A percentile compares a stretch with the other conserved stretches of the same genome.
phyloP scores from a whole-genome alignment of 2,329 filamentous ascomycete genomes.

The Furcasterigmium sp. region DNA sequence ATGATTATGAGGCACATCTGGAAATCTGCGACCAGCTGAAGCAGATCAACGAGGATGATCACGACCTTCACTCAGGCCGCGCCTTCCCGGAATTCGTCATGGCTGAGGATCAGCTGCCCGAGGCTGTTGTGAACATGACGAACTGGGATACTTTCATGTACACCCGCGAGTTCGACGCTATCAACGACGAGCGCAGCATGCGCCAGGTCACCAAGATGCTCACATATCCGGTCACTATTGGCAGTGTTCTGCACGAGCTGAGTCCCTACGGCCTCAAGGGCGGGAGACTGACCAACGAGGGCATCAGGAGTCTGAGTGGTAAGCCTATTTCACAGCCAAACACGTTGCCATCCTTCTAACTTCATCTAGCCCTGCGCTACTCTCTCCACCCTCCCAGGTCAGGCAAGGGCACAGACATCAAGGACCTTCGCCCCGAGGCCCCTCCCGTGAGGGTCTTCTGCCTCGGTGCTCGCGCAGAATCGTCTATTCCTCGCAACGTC shows the following conservation, averaged over 20 bases:
- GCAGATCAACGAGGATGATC: conserved; percentile 97
- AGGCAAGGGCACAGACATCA: conserved; percentile 69
- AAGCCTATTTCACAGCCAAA: conserved; percentile 26
- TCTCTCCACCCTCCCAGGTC: conserved; percentile 82
- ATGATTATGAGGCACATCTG: conserved; percentile 89
- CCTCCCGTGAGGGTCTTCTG: conserved; percentile 91
- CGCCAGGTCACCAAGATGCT: conserved; percentile 87
- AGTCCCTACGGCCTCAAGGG: conserved; percentile 82
- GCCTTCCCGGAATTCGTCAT: conserved; percentile 94
- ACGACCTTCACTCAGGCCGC: conserved; percentile 84
- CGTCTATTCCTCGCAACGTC: conserved; percentile 85
- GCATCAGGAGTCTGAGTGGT: conserved; percentile 91
- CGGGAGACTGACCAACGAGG: conserved; percentile 77
- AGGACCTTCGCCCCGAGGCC: conserved; percentile 75
- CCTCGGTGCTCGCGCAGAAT: conserved; percentile 93
- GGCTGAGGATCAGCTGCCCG: conserved; percentile 83
- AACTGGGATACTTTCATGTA: conserved; percentile 99
- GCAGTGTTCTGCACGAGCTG: conserved; percentile 86
- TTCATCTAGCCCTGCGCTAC: conserved; percentile 71
- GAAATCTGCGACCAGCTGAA: conserved; percentile 86
- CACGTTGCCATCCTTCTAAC: neutral
- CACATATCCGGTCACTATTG: conserved; percentile 90
- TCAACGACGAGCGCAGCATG: conserved; percentile 87
- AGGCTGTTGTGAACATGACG: conserved; percentile 91
- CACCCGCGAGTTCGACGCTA: conserved; percentile 82